Evolutionary conservation across 768 basidiomycete genomes (phyloP).

Genomic region (Auricularia sp.): DNA sequence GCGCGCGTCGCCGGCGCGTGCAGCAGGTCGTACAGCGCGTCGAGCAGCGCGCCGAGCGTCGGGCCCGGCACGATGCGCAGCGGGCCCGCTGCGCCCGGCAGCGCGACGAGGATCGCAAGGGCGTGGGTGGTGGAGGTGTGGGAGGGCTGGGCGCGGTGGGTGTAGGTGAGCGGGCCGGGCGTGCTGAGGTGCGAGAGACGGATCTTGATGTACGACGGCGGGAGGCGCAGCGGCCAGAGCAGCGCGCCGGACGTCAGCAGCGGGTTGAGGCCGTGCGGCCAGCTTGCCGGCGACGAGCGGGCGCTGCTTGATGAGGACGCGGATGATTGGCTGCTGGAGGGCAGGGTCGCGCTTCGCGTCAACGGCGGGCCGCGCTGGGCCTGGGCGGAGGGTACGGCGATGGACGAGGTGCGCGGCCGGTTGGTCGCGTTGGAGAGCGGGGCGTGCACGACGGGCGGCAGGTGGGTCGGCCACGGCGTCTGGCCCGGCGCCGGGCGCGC

Average conservation of each 20-base stretch:
- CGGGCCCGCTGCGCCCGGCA: background rate
- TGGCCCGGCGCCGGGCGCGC: background rate
- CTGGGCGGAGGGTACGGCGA: background rate
- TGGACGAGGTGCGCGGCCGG: background rate
- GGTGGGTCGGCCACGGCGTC: background rate
- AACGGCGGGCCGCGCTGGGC: background rate
- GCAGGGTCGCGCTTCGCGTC: background rate
- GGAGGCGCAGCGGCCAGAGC: background rate
- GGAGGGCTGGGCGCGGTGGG: background rate
- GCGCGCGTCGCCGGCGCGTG: background rate
- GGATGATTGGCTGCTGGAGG: background rate
- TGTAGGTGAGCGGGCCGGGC: slow-evolving; percentile 1
- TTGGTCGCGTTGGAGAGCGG: background rate
- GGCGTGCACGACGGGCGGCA: background rate
- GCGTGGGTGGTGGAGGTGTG: too few relatives aligned
- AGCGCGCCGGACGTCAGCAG: background rate
- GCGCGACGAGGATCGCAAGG: background rate
- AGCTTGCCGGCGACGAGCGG: background rate
- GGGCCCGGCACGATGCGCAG: background rate
- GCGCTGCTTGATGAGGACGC: background rate
- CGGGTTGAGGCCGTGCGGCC: background rate
- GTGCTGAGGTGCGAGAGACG: background rate
- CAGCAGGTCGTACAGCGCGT: background rate
- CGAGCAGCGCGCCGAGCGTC: slow-evolving; percentile 1
- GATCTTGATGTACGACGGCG: background rate